Conservation (phyloP, 148 eudicot genomes). For the Camellia granthamiana region DNA sequence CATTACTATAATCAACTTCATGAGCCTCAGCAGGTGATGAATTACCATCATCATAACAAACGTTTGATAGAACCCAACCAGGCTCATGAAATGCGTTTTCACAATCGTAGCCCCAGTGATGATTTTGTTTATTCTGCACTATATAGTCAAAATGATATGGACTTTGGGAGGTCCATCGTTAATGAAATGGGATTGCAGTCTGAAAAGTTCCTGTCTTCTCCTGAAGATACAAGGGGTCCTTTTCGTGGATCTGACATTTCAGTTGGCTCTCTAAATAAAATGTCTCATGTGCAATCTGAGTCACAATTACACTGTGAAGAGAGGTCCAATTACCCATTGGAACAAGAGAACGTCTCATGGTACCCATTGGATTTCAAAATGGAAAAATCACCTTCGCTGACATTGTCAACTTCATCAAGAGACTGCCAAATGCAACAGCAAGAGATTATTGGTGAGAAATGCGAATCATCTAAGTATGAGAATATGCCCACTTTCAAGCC, state of each 20-base stretch:
- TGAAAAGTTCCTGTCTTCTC: slow-evolving; percentile 45
- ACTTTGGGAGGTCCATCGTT: slow-evolving; percentile 19
- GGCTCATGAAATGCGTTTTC: slow-evolving; percentile 20
- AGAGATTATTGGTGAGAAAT: slow-evolving; percentile 30
- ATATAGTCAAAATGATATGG: slow-evolving; percentile 22
- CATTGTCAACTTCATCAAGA: slow-evolving; percentile 32
- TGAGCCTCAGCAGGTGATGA: slow-evolving; percentile 1
- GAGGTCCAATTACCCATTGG: slow-evolving; percentile 32
- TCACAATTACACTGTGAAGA: slow-evolving; percentile 47
- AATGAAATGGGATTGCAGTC: slow-evolving; percentile 27
- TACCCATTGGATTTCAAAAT: slow-evolving; percentile 24
- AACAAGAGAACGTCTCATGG: slow-evolving; percentile 29
- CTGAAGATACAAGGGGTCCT: slow-evolving; percentile 34
- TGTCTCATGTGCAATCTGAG: slow-evolving; percentile 43
- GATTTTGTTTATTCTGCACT: slow-evolving; percentile 33
- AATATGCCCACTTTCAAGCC: slow-evolving; percentile 10
- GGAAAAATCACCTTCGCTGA: slow-evolving; percentile 35
- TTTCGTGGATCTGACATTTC: slow-evolving; percentile 36
- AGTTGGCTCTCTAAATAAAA: slow-evolving; percentile 34
- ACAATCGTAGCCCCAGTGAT: slow-evolving; percentile 23
- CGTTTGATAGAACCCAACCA: slow-evolving; percentile 14
- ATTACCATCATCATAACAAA: slow-evolving; percentile 13
- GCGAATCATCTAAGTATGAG: slow-evolving; percentile 23
- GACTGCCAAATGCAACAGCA: slow-evolving; percentile 28
- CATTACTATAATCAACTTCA: slow-evolving; percentile 13